Percentiles rank a stretch among this genome's conserved stretches.
These are phyloP conservation scores for Penicillium sp. DNA, from an alignment of 2,329 filamentous ascomycete species.

Conservation along the genomic window DNA sequence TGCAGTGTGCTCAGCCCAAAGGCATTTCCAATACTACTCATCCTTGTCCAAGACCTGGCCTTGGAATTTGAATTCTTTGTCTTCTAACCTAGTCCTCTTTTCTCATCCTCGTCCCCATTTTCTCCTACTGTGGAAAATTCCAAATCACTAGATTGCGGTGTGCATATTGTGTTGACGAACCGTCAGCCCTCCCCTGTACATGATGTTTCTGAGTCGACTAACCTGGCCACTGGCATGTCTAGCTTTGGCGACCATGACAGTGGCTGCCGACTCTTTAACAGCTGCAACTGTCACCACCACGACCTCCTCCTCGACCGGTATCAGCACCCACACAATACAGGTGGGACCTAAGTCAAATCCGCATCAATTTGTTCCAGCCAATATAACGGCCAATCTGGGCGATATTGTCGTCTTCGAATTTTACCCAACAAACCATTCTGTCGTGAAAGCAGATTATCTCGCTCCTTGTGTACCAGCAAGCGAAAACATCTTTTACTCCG, in stretches of 20 bases:
- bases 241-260: constrained; percentile 2
- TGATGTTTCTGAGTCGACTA: constrained; percentile 7
- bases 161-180: background rate
- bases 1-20: background rate
- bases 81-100: background rate
- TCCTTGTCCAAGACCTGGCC: background rate
- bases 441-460: constrained; percentile 60
- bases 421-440: constrained; percentile 63
- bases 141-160: background rate
- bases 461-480: constrained; percentile 62
- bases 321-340: constrained; percentile 34
- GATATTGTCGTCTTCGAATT: constrained; percentile 56
- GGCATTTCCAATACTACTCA: background rate
- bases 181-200: background rate
- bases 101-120: background rate
- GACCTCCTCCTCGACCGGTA: constrained; percentile 20
- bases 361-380: constrained; percentile 34
- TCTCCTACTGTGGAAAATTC: background rate
- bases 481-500: constrained; percentile 32
- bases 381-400: constrained; percentile 32
- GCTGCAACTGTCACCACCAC: background rate
- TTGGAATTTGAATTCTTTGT: constrained; percentile 3
- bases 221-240: constrained; percentile 6
- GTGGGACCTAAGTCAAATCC: constrained; percentile 36
- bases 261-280: background rate